Percentiles rank a stretch among this genome's conserved stretches.
Evolutionary conservation across 129 eudicot genomes (phyloP).

Genomic region (Flaveria sonorensis): DNA sequence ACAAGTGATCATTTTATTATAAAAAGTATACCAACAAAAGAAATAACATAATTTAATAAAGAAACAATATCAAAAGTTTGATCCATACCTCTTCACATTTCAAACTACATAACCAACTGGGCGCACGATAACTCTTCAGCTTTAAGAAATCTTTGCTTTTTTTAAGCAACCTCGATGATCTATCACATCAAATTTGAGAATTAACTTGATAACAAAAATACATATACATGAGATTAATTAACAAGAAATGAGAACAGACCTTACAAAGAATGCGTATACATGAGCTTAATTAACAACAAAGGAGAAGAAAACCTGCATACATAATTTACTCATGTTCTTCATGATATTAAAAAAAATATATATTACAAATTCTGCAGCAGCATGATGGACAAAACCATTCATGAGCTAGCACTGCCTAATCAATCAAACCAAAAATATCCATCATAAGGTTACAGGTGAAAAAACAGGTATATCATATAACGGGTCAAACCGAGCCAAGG

Average conservation of each 20-base stretch:
- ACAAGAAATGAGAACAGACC: not conserved
- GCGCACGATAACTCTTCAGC: constrained; percentile 29
- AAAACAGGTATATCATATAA: not conserved
- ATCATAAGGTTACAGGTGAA: not conserved
- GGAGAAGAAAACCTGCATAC: no score
- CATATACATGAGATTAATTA: not conserved
- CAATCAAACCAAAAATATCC: no score
- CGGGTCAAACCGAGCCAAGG: not conserved
- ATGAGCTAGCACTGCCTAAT: no score
- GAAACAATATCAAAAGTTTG: not conserved
- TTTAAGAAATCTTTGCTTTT: constrained; percentile 43
- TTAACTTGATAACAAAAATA: constrained; percentile 6
- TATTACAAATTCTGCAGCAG: constrained; percentile 78
- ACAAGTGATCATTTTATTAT: not conserved
- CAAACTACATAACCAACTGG: constrained; percentile 67
- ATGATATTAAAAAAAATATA: constrained; percentile 14
- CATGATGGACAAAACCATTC: constrained; percentile 98
- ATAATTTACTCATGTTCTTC: constrained; percentile 27
- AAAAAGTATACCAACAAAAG: not conserved
- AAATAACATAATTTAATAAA: not conserved
- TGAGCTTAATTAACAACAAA: constrained; percentile 4
- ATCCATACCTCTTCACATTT: constrained; percentile 71
- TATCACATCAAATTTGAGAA: constrained; percentile 32
- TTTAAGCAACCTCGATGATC: constrained; percentile 79
- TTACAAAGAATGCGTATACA: no score